These are phyloP conservation scores for Zygnema cylindricum DNA, from an alignment of 139 green algal genomes.

Conservation along the genomic window DNA sequence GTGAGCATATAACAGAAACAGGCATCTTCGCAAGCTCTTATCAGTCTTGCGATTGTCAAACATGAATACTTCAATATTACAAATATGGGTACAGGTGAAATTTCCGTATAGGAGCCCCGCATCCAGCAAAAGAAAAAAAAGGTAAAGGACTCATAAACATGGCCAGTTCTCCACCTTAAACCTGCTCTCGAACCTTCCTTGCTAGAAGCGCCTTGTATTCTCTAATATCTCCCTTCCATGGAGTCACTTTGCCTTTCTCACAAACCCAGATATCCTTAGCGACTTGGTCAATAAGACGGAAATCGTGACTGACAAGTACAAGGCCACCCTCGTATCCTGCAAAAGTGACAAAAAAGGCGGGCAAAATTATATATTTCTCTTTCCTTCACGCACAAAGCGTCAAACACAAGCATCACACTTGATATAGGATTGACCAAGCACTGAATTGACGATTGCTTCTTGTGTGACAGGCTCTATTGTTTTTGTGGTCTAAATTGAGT, in stretches of 20 bases:
- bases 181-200: slow-evolving; percentile 38
- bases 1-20: neutral
- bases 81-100: neutral
- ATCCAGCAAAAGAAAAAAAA: neutral
- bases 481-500: too few species aligned
- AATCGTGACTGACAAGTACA: slow-evolving; percentile 69
- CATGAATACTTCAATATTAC: neutral
- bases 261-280: slow-evolving; percentile 95
- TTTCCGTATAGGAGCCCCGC: neutral
- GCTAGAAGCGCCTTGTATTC: slow-evolving; percentile 88
- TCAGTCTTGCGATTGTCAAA: neutral
- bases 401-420: too few species aligned
- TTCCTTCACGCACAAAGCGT: too few species aligned
- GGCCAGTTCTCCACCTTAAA: neutral
- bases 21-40: neutral
- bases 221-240: slow-evolving; percentile 85
- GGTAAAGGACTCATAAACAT: neutral
- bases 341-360: slow-evolving; percentile 11
- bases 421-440: too few species aligned
- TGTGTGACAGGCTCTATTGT: too few species aligned
- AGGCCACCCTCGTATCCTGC: slow-evolving; percentile 81
- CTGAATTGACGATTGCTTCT: too few species aligned
- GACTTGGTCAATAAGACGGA: slow-evolving; percentile 71
- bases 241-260: slow-evolving; percentile 72
- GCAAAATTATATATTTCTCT: too few species aligned